These are phyloP conservation scores for Polytrichum formosum DNA, from an alignment of 225 moss, liverwort and hornwort genomes.

Conservation along the genomic window DNA sequence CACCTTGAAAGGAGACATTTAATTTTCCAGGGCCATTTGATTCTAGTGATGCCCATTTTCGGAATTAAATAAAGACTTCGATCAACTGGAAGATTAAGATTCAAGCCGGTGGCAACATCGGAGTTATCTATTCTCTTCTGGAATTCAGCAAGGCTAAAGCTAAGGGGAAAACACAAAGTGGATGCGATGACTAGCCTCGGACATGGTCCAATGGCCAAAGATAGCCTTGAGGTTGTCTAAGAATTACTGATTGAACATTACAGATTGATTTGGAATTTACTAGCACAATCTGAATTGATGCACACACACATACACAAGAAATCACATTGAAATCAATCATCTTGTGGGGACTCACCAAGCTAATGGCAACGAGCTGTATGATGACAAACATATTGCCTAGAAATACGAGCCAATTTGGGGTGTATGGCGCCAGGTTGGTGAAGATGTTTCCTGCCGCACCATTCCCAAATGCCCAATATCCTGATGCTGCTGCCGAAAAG, in stretches of 20 bases:
- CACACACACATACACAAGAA: too few species aligned
- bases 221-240: too few species aligned
- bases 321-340: neutral
- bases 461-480: slow-evolving; percentile 54
- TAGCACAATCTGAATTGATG: too few species aligned
- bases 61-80: too few species aligned
- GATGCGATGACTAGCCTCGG: too few species aligned
- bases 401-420: slow-evolving; percentile 29
- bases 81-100: too few species aligned
- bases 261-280: too few species aligned
- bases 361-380: slow-evolving; percentile 23
- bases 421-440: slow-evolving; percentile 6
- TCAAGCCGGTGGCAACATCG: too few species aligned
- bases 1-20: neutral
- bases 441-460: slow-evolving; percentile 16
- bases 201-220: too few species aligned
- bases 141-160: slow-evolving; percentile 19
- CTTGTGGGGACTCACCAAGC: slow-evolving; percentile 15
- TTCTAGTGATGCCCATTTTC: too few species aligned
- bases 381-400: slow-evolving; percentile 22
- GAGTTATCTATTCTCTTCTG: too few species aligned
- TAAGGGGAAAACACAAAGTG: slow-evolving; percentile 21
- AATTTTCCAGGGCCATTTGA: neutral
- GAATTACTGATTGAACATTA: too few species aligned
- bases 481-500: slow-evolving; percentile 30